Evolutionary conservation across 2,329 filamentous ascomycete genomes (phyloP).

Genomic region (Diplodia seriata): DNA sequence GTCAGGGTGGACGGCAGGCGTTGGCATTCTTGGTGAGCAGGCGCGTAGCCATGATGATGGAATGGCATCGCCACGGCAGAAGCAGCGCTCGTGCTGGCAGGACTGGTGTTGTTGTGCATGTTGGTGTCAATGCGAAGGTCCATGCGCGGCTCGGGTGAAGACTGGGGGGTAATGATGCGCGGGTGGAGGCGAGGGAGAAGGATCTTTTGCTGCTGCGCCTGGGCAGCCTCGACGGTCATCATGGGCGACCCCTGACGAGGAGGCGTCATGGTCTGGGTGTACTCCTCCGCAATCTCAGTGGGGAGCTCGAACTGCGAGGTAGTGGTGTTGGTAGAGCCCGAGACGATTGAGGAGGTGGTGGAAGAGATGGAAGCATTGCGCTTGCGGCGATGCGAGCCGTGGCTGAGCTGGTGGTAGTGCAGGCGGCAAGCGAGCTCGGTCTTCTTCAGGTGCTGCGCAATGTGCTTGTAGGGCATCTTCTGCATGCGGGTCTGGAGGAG

Average conservation of each 20-base stretch:
- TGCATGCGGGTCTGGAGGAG: slow-evolving; percentile 82
- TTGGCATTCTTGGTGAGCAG: slow-evolving; percentile 12
- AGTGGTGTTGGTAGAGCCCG: slow-evolving; percentile 46
- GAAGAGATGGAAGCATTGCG: slow-evolving; percentile 74
- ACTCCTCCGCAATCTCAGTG: slow-evolving; percentile 34
- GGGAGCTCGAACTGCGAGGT: slow-evolving; percentile 35
- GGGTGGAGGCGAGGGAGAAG: slow-evolving; percentile 68
- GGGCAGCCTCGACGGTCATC: slow-evolving; percentile 34
- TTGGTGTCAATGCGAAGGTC: slow-evolving; percentile 56
- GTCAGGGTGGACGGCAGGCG: slow-evolving; percentile 50
- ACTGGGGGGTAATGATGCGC: slow-evolving; percentile 50
- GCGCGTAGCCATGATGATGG: slow-evolving; percentile 30
- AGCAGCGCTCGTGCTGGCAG: slow-evolving; percentile 41
- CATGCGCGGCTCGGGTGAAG: slow-evolving; percentile 48
- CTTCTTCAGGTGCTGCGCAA: slow-evolving; percentile 83
- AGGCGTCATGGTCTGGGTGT: slow-evolving; percentile 46
- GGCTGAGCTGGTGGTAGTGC: slow-evolving; percentile 85
- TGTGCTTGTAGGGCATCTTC: slow-evolving; percentile 92
- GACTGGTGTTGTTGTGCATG: slow-evolving; percentile 6
- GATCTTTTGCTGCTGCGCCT: slow-evolving; percentile 52
- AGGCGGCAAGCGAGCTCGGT: slow-evolving; percentile 86
- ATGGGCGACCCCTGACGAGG: slow-evolving; percentile 50
- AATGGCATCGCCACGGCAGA: slow-evolving; percentile 42
- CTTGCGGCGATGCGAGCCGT: slow-evolving; percentile 81
- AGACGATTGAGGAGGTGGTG: slow-evolving; percentile 41